Percentiles rank a stretch among this genome's conserved stretches.
Evolutionary conservation across 352 stramenopile species (phyloP).

Genomic region (Halophytophthora batemanensis): DNA sequence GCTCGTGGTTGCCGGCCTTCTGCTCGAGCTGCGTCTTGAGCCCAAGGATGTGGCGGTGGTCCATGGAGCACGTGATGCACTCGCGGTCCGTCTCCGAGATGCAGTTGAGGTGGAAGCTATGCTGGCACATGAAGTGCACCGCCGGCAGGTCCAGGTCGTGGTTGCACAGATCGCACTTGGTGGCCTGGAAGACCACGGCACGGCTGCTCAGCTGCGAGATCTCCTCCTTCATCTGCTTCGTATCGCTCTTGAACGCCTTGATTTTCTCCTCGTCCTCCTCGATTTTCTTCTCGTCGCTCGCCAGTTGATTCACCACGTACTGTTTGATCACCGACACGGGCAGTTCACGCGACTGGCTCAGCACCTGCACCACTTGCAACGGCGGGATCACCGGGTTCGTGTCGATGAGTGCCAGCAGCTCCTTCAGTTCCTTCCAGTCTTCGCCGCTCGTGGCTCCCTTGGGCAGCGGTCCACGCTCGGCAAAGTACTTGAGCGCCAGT

Average conservation of each 20-base stretch:
- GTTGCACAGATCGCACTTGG: conserved; percentile 88
- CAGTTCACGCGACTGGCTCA: conserved; percentile 80
- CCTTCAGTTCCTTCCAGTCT: conserved; percentile 79
- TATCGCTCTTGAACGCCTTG: conserved; percentile 82
- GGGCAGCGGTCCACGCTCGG: conserved; percentile 68
- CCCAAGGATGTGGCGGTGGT: conserved; percentile 81
- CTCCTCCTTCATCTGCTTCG: conserved; percentile 90
- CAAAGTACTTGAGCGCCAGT: conserved; percentile 89
- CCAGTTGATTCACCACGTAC: conserved; percentile 84
- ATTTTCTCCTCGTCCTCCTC: conserved; percentile 87
- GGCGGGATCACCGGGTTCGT: conserved; percentile 79
- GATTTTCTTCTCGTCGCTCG: conserved; percentile 77
- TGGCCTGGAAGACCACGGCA: conserved; percentile 88
- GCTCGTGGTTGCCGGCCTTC: conserved; percentile 88
- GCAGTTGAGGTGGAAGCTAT: conserved; percentile 90
- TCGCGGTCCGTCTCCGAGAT: conserved; percentile 88
- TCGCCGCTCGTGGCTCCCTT: conserved; percentile 59
- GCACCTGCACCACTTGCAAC: conserved; percentile 81
- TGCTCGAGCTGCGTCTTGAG: conserved; percentile 87
- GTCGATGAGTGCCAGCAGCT: conserved; percentile 75
- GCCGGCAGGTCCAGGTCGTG: conserved; percentile 89
- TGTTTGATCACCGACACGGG: conserved; percentile 81
- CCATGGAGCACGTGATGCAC: conserved; percentile 86
- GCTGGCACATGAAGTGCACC: conserved; percentile 90
- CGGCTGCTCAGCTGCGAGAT: conserved; percentile 79